These are phyloP conservation scores for Trametes gibbosa DNA, from an alignment of 768 basidiomycete genomes.

Conservation along the genomic window DNA sequence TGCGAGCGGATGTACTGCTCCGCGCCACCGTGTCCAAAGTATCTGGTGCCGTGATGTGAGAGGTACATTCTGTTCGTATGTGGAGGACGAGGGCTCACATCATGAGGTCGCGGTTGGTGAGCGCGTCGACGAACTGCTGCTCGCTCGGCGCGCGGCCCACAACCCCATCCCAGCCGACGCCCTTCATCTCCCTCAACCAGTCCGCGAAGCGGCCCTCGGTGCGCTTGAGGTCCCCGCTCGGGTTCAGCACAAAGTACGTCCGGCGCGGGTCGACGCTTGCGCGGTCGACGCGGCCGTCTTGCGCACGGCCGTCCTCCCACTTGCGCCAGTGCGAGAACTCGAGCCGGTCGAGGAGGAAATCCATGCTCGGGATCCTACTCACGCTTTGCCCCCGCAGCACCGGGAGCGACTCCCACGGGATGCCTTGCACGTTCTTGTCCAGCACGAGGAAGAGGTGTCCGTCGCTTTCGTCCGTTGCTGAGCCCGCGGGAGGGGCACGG, in stretches of 20 bases:
- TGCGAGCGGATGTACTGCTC: conserved; percentile 93
- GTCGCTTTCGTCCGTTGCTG: conserved; percentile 44
- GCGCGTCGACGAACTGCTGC: conserved; percentile 73
- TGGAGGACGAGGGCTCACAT: conserved; percentile 65
- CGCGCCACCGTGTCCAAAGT: conserved; percentile 95
- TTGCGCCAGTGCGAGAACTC: conserved; percentile 49
- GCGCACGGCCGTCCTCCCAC: conserved; percentile 24
- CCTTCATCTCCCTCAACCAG: conserved; percentile 75
- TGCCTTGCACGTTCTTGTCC: conserved; percentile 82
- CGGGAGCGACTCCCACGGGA: conserved; percentile 97
- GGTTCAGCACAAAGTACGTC: conserved; percentile 86
- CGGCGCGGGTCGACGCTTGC: conserved; percentile 61
- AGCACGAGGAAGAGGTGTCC: conserved; percentile 85
- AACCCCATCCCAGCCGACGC: conserved; percentile 81
- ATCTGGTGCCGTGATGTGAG: conserved; percentile 46
- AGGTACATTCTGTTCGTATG: neutral
- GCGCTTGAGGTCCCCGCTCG: conserved; percentile 81
- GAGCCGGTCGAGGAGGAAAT: conserved; percentile 85
- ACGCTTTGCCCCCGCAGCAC: conserved; percentile 79
- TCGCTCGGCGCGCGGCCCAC: conserved; percentile 76
- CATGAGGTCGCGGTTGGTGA: conserved; percentile 78
- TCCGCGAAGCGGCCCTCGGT: conserved; percentile 80
- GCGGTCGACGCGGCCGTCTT: conserved; percentile 37
- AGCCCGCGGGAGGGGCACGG: conserved; percentile 30
- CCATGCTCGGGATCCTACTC: conserved; percentile 87